These are phyloP conservation scores for Pleodorina starrii DNA, from an alignment of 139 green algal genomes.

Conservation along the genomic window DNA sequence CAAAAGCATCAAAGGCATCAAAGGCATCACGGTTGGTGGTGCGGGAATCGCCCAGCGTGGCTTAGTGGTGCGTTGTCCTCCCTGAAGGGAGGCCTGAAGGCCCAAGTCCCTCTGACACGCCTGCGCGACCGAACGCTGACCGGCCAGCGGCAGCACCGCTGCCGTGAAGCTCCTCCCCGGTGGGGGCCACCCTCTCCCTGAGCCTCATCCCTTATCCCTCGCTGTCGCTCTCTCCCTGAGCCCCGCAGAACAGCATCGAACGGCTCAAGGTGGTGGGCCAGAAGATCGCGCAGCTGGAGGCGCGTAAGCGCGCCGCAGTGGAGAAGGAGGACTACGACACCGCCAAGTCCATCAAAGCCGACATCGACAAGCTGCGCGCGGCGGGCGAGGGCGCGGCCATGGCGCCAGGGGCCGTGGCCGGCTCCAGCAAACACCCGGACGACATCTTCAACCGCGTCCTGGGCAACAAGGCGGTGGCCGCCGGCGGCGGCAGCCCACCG, in stretches of 20 bases:
- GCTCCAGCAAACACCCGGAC: constrained; percentile 58
- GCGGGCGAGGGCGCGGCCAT: constrained; percentile 58
- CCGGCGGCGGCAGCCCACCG: background rate
- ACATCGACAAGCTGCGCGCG: constrained; percentile 85
- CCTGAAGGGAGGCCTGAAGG: too few relatives aligned
- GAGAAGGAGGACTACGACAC: constrained; percentile 95
- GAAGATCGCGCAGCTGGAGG: constrained; percentile 85
- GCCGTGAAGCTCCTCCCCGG: too few relatives aligned
- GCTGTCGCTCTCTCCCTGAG: too few relatives aligned
- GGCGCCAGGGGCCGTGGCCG: constrained; percentile 4
- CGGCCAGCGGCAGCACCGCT: too few relatives aligned
- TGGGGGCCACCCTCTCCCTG: too few relatives aligned
- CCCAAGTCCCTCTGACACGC: too few relatives aligned
- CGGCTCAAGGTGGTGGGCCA: constrained; percentile 75
- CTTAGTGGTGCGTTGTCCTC: too few relatives aligned
- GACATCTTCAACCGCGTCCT: constrained; percentile 78
- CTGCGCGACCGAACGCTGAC: too few relatives aligned
- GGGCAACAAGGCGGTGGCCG: constrained; percentile 1
- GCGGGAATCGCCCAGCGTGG: too few relatives aligned
- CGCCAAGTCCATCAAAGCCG: constrained; percentile 90
- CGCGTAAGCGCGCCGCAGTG: constrained; percentile 81
- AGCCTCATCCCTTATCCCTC: too few relatives aligned
- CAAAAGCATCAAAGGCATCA: too few relatives aligned
- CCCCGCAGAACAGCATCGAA: constrained; percentile 68
- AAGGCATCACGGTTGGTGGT: too few relatives aligned